Evolutionary conservation across 257 asterid genomes (phyloP), one percentile per base, ranked within the genome.

Genomic region (Vinca minor): DNA sequence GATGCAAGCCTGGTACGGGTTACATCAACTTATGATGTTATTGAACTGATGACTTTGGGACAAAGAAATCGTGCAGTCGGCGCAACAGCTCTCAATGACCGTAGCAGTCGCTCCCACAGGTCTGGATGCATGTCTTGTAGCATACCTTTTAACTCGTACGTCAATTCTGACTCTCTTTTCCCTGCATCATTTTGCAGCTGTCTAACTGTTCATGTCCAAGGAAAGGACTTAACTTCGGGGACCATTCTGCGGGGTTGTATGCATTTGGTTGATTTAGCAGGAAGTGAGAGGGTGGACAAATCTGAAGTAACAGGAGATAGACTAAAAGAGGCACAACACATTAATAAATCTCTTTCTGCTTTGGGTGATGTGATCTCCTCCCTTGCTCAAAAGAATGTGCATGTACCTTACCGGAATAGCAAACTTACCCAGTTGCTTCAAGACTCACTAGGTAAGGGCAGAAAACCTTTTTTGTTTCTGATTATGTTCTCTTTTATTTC

Each of bases 201-300:
- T 72, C 79, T 93, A 71, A 93, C 95, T 6, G 99, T 93, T 71
- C 99, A 85, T 62, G 95, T 93, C 64, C 97, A 86, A 74, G 99
- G 99, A 73, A 79, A 74, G 78, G 94, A 93, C 75, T 64, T 89
- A 78, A 81, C 92, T 39, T 74, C 99, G 48, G 96, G 97, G 71
- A 68, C 70, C 45, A 61, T 83, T 44, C 87, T 87, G 39, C 89
- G 89, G 41, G 99, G 99, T 47, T 93, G 99, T 80, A 89, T 93
- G 99, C 99, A 93, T 82, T 91, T 93, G 73, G 99, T 93, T 75
- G 99, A 93, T 78, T 74, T 93, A 46, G 99, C 99, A 0, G 99
- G 99, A 75, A 93, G 99, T 72, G 99, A 93, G 80, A 85, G 99
- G 78, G 97, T 93, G n/a, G 94, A 87, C 75, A 93, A 93, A 71